Conservation (phyloP, 2,329 filamentous ascomycete species). For the Tolypocladium ophioglossoides region DNA sequence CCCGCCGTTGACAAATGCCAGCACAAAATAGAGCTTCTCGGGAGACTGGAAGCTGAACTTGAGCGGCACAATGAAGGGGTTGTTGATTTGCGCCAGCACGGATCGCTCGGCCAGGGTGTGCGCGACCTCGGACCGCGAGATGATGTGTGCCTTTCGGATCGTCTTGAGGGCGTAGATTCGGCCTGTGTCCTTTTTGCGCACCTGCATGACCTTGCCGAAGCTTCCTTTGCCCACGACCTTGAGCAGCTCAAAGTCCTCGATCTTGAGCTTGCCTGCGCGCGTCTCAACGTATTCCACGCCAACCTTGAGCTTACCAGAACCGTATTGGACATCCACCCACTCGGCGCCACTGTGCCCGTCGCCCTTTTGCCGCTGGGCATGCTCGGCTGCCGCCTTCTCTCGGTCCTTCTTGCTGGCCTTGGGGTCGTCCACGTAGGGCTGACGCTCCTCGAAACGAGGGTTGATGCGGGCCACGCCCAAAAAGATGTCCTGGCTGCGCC, state of each 20-base stretch:
- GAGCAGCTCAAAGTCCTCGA: slow-evolving; percentile 93
- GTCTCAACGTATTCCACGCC: slow-evolving; percentile 96
- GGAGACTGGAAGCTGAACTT: slow-evolving; percentile 99
- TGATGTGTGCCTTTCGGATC: slow-evolving; percentile 98
- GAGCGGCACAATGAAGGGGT: slow-evolving; percentile 95
- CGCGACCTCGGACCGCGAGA: slow-evolving; percentile 92
- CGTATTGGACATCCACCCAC: slow-evolving; percentile 86
- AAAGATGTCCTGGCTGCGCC: slow-evolving; percentile 93
- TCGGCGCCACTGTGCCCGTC: slow-evolving; percentile 64
- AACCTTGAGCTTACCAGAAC: slow-evolving; percentile 77
- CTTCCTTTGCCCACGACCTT: slow-evolving; percentile 98
- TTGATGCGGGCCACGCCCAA: slow-evolving; percentile 83
- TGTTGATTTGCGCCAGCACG: slow-evolving; percentile 99
- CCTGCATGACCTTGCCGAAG: slow-evolving; percentile 99
- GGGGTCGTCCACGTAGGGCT: slow-evolving; percentile 62
- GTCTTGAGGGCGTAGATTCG: slow-evolving; percentile 99
- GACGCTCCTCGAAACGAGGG: slow-evolving; percentile 80
- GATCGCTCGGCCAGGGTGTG: slow-evolving; percentile 95
- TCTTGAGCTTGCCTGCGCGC: slow-evolving; percentile 75
- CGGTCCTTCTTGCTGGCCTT: slow-evolving; percentile 80
- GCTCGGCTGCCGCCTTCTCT: slow-evolving; percentile 63
- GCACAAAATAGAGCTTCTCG: slow-evolving; percentile 93
- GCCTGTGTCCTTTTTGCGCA: slow-evolving; percentile 93
- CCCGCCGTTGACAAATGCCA: slow-evolving; percentile 96
- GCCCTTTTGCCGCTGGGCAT: slow-evolving; percentile 38